Base-by-base conservation (phyloP, 352 stramenopile genomes). In the Saprolegnia diclina region DNA sequence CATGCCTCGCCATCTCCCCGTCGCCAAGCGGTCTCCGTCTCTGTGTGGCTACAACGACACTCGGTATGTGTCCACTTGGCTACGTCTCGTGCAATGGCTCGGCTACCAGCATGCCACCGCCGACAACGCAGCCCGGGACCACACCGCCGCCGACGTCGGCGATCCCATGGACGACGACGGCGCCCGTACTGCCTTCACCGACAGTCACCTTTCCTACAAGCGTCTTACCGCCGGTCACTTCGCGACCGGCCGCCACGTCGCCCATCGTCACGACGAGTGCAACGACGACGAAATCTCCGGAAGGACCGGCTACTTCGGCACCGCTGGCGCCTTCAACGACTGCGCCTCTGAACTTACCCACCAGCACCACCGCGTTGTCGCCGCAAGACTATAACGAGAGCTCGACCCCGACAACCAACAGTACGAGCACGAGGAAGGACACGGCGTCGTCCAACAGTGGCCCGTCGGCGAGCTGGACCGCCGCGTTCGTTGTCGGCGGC, bases 401-500 rank as follows among this genome's bases (percentile, higher is more conserved):
- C 45, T 35, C 44, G 29, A 16, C 5, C 46, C 9, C 19, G 13
- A 59, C 37, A 21, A 57, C 48, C 37, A 19, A 61, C 50, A 24
- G 16, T 59, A 40, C 52, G 2, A 54, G 46, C 11, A 18, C 24
- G 11, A 59, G 4, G 13, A 35, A 59, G n/a, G n/a, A 59, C 35
- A 26, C n/a, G 35, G 52, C 52, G 11, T n/a, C 52, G 13, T 26
- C 13, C 24, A 7, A 9, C 9, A 26, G 13, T 16, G 52, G 52
- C 24, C 11, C 11, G 16, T 16, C 13, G 35, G 11, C 52, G 35
- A 59, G 35, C 35, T 59, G 52, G 52, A 59, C 35, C 11, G 52
- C 52, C 16, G 63, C 63, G 14, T 50, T 69, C 29, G 63, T 29
- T 22, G 45, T 69, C 13, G 63, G 63, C 18, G 63, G 45, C 26